These are phyloP conservation scores for Daldinia bambusicola DNA, from an alignment of 495 filamentous ascomycete species.

Conservation along the genomic window DNA sequence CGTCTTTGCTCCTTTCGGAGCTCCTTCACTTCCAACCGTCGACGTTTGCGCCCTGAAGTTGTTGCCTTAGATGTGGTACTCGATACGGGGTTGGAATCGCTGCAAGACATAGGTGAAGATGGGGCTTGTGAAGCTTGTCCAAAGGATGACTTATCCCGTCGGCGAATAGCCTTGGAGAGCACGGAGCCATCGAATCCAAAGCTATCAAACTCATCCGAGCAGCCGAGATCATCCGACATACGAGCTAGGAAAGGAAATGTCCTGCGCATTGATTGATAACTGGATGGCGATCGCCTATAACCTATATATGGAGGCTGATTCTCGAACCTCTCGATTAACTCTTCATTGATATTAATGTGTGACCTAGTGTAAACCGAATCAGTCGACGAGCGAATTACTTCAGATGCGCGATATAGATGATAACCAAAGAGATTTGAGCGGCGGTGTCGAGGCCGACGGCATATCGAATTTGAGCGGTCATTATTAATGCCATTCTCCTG, in stretches of 20 bases:
- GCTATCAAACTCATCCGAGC: constrained; percentile 21
- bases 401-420: constrained; percentile 31
- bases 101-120: constrained; percentile 13
- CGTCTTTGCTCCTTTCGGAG: constrained; percentile 25
- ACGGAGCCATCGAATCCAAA: constrained; percentile 45
- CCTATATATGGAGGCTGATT: constrained; percentile 15
- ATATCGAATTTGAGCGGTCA: constrained; percentile 4
- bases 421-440: constrained; percentile 33
- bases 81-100: constrained; percentile 27
- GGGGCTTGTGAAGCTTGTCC: neutral
- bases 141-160: constrained; percentile 11
- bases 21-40: constrained; percentile 43
- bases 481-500: neutral
- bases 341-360: constrained; percentile 16
- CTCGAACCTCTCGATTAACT: constrained; percentile 14
- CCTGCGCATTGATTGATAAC: constrained; percentile 14
- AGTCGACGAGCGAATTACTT: constrained; percentile 18
- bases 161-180: constrained; percentile 29
- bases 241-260: constrained; percentile 35
- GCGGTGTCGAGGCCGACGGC: constrained; percentile 17
- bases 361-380: constrained; percentile 10
- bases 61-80: constrained; percentile 71
- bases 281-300: constrained; percentile 2
- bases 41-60: constrained; percentile 78
- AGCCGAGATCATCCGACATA: constrained; percentile 24